Evolutionary conservation across 2,329 filamentous ascomycete genomes (phyloP), one percentile per base, ranked within the genome.

Genomic region (Fusarium verrucosum): DNA sequence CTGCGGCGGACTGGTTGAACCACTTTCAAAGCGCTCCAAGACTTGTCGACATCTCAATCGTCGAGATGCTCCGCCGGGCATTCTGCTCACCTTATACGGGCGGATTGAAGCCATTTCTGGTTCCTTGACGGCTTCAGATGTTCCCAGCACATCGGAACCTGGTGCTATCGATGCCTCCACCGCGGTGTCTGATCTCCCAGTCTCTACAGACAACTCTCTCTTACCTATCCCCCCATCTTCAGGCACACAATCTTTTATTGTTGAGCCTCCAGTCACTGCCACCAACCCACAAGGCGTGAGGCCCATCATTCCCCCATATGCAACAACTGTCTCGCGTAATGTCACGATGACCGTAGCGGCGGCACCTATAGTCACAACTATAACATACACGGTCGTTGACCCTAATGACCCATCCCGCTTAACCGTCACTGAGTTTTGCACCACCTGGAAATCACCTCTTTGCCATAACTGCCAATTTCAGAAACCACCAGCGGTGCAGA

Each of bases 61-160:
- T 26, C 57, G 65, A n/a, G 53, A 52, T 45, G 58, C 54, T 10
- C 60, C 59, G 1, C 17, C 50, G 1, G 42, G 30, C 10, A 62
- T 62, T 20, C 36, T 68, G 1, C 44, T 66, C n/a, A 68, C 59
- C 19, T 16, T 66, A 8, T 68, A 66, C 14, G 17, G 9, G 4
- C 38, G 57, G 10, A 32, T 25, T 4, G 56, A 16, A 14, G 11
- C 11, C 17, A 28, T 17, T 19, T 33, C 50, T 37, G 54, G 19
- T 9, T 22, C 28, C 23, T 38, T 41, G 7, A 58, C 45, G 3
- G 23, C 26, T 17, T 25, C 20, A 3, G 22, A 11, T 28, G 11
- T 26, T 26, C 5, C 23, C 7, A 42, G 33, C 10, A 33, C 30
- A 33, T 10, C 10, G 23, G 17, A 25, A n/a, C 14, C 30, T 2